A percentile compares a stretch with the other conserved stretches of the same genome.
These are phyloP conservation scores for Apiotrichum domesticum DNA, from an alignment of 1,284 basidiomycete genomes.

Conservation along the genomic window DNA sequence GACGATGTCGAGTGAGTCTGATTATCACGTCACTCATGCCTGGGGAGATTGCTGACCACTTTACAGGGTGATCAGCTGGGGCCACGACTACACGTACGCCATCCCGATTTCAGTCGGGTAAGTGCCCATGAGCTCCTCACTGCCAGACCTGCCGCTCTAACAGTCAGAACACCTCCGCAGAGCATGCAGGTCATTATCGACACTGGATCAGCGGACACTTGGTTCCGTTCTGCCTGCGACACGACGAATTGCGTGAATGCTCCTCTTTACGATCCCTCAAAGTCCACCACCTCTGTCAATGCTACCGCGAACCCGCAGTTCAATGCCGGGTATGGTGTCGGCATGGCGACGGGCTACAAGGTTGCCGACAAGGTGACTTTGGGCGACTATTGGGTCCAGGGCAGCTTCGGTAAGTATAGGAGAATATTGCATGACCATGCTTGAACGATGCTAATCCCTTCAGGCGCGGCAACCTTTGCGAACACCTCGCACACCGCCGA, in stretches of 20 bases:
- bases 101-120: constrained; percentile 18
- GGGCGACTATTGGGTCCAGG: background rate
- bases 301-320: constrained; percentile 26
- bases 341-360: constrained; percentile 1
- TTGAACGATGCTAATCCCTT: no score
- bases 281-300: constrained; percentile 23
- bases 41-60: constrained; percentile 22
- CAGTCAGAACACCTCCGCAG: constrained; percentile 48
- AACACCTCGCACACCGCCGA: background rate
- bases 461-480: background rate
- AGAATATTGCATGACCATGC: no score
- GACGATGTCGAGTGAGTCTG: no score
- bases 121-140: no score
- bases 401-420: background rate
- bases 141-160: background rate
- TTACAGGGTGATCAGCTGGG: constrained; percentile 27
- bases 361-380: constrained; percentile 1
- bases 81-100: constrained; percentile 28
- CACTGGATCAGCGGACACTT: constrained; percentile 56
- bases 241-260: constrained; percentile 14
- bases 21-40: constrained; percentile 2
- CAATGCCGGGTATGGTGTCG: background rate
- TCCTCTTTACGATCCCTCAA: constrained; percentile 12
- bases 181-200: constrained; percentile 54
- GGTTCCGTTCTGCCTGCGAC: constrained; percentile 30